phyloP scores from a whole-genome alignment of 2,329 filamentous ascomycete species.

The Lasiodiplodia sp. region DNA sequence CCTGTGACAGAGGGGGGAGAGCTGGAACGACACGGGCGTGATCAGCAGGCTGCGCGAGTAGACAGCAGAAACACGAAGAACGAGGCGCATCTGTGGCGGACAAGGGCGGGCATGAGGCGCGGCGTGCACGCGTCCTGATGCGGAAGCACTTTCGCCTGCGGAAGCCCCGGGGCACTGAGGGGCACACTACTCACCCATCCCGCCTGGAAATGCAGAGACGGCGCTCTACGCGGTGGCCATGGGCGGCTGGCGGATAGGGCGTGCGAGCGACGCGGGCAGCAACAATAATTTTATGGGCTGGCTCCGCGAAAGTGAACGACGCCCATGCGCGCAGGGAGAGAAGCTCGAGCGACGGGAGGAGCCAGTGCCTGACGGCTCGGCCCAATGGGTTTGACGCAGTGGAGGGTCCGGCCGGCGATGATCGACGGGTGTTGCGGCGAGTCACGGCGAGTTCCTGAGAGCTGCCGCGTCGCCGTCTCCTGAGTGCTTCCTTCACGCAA shows the following conservation, averaged over 20 bases:
- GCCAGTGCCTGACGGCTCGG: slow-evolving; percentile 25
- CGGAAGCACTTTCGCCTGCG: slow-evolving; percentile 14
- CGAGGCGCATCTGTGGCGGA: slow-evolving; percentile 2
- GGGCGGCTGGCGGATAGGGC: slow-evolving; percentile 32
- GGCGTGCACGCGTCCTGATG: slow-evolving; percentile 33
- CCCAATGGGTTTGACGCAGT: slow-evolving; percentile 26
- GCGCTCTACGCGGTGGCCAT: slow-evolving; percentile 33
- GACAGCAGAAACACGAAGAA: slow-evolving; percentile 26
- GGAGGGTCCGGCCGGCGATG: slow-evolving; percentile 24
- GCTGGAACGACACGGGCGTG: slow-evolving; percentile 38
- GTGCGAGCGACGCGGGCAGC: slow-evolving; percentile 32
- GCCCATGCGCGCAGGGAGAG: slow-evolving; percentile 30
- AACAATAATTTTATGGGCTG: slow-evolving; percentile 26
- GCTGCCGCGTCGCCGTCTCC: slow-evolving; percentile 25
- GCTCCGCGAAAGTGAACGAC: slow-evolving; percentile 17
- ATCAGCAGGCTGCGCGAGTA: slow-evolving; percentile 41
- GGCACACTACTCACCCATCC: slow-evolving; percentile 46
- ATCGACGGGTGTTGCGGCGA: slow-evolving; percentile 29
- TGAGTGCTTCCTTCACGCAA: slow-evolving; percentile 25
- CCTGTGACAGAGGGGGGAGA: slow-evolving; percentile 49
- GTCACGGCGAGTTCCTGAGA: slow-evolving; percentile 21
- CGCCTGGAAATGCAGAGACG: slow-evolving; percentile 38
- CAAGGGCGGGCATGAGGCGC: slow-evolving; percentile 8
- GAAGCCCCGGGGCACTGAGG: slow-evolving; percentile 11
- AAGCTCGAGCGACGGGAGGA: slow-evolving; percentile 23